phyloP scores from a whole-genome alignment of 495 filamentous ascomycete genomes.

The Entonaema liquescens region DNA sequence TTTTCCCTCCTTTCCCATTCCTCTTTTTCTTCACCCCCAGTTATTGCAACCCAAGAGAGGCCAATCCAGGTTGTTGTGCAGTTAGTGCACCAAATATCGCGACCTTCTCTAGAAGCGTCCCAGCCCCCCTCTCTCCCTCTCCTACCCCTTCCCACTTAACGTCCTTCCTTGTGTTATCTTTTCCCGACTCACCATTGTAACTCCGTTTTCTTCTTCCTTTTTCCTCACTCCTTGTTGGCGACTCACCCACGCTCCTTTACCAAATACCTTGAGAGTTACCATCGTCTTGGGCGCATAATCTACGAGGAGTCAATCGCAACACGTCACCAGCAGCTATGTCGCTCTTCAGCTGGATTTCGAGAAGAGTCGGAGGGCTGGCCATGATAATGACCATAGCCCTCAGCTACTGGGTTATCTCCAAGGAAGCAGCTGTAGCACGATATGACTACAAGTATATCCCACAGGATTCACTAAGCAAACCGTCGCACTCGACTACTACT shows the following conservation, averaged over 20 bases:
- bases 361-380: constrained; percentile 58
- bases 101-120: constrained; percentile 27
- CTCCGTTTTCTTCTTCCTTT: constrained; percentile 24
- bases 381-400: constrained; percentile 56
- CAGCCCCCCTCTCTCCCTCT: constrained; percentile 35
- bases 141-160: constrained; percentile 32
- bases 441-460: constrained; percentile 58
- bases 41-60: constrained; percentile 39
- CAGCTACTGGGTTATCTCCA: constrained; percentile 58
- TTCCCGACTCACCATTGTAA: constrained; percentile 24
- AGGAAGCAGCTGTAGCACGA: constrained; percentile 51
- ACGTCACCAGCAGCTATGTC: constrained; percentile 50
- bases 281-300: constrained; percentile 18
- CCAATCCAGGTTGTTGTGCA: constrained; percentile 36
- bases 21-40: constrained; percentile 13
- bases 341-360: constrained; percentile 58
- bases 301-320: constrained; percentile 31
- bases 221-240: constrained; percentile 33
- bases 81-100: constrained; percentile 44
- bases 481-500: constrained; percentile 43
- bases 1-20: constrained; percentile 25
- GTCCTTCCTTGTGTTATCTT: constrained; percentile 43
- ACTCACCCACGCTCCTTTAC: constrained; percentile 23
- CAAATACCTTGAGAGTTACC: constrained; percentile 17
- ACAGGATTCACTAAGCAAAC: constrained; percentile 54